These are phyloP conservation scores for Claviceps lovelessii DNA, from an alignment of 2,329 filamentous ascomycete genomes.

Conservation along the genomic window DNA sequence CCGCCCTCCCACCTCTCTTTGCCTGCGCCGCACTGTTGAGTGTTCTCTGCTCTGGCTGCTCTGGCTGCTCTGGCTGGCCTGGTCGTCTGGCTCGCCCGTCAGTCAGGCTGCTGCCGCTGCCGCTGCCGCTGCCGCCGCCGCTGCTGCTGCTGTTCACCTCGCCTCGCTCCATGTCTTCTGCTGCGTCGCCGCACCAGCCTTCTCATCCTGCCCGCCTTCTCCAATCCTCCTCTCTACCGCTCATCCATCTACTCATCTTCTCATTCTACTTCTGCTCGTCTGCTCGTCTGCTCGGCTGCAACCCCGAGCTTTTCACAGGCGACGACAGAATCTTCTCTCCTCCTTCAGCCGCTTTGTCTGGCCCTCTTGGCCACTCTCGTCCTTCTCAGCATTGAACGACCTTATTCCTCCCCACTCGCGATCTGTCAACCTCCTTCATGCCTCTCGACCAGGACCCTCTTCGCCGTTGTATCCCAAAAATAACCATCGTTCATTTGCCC, in stretches of 20 bases:
- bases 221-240: constrained; percentile 1
- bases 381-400: not conserved
- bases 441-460: not conserved
- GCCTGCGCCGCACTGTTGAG: not conserved
- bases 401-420: not conserved
- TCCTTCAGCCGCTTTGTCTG: not conserved
- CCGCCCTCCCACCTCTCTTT: not conserved
- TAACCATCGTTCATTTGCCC: constrained; percentile 1
- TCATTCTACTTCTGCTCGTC: not conserved
- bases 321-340: not conserved
- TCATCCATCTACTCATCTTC: not conserved
- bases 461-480: constrained; percentile 1
- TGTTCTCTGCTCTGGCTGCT: not conserved
- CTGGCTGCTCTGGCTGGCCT: not conserved
- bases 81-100: not conserved
- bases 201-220: constrained; percentile 4
- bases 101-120: constrained; percentile 1
- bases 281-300: not conserved
- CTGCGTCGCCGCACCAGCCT: constrained; percentile 4
- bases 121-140: not conserved
- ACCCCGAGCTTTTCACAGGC: not conserved
- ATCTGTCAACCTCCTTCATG: constrained; percentile 1
- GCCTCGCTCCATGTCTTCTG: not conserved
- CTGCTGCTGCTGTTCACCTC: not conserved
- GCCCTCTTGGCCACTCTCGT: not conserved